Conservation (phyloP, 805 yeast genomes). For the Blastobotrys muscicola region DNA sequence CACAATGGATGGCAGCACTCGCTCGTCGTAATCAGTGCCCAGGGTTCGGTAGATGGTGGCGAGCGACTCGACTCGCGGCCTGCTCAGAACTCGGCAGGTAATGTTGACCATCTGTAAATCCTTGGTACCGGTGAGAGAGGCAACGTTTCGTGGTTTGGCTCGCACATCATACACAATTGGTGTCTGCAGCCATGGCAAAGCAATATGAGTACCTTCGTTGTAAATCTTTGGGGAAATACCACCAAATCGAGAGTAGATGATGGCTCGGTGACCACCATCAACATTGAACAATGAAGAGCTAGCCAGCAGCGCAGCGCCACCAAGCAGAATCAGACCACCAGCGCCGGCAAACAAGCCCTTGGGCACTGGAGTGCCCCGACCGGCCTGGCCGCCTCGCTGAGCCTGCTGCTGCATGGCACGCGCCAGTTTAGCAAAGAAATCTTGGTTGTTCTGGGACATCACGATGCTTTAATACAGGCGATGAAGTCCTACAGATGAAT, state of each 20-base stretch:
- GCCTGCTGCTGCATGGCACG: slow-evolving; percentile 17
- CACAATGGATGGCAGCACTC: slow-evolving; percentile 95
- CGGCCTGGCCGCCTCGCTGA: slow-evolving; percentile 26
- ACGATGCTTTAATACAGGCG: neutral
- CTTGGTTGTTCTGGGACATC: slow-evolving; percentile 7
- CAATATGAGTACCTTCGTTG: slow-evolving; percentile 90
- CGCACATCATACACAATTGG: slow-evolving; percentile 91
- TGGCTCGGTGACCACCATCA: slow-evolving; percentile 98
- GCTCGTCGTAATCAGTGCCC: slow-evolving; percentile 92
- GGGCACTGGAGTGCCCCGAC: slow-evolving; percentile 33
- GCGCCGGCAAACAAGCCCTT: slow-evolving; percentile 51
- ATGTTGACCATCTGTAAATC: slow-evolving; percentile 98
- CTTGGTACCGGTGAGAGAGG: slow-evolving; percentile 94
- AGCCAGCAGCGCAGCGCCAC: slow-evolving; percentile 45
- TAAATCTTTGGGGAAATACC: slow-evolving; percentile 80
- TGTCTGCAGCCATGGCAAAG: slow-evolving; percentile 89
- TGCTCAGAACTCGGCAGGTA: slow-evolving; percentile 93
- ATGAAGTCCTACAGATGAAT: neutral
- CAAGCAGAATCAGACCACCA: slow-evolving; percentile 50
- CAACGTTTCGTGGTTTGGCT: slow-evolving; percentile 93
- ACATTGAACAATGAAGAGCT: slow-evolving; percentile 67
- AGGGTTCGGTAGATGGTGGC: slow-evolving; percentile 86
- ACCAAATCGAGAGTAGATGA: slow-evolving; percentile 75
- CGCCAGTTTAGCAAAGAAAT: slow-evolving; percentile 17
- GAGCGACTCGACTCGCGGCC: slow-evolving; percentile 70